Conservation (phyloP, 441 rosid genomes). For the Syzygium syzygioides region DNA sequence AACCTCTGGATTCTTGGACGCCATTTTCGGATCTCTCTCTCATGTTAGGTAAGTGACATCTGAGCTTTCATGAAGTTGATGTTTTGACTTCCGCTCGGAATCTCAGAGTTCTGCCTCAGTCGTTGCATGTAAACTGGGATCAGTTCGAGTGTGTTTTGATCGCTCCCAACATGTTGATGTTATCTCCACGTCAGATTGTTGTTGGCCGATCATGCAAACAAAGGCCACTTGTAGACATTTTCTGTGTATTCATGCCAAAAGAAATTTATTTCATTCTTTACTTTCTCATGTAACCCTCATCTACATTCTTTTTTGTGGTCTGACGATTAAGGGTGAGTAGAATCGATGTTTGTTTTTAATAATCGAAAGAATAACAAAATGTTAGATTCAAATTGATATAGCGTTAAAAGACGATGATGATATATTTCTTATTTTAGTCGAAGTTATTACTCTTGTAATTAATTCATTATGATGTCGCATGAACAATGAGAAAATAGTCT, state of each 20-base stretch:
- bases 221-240: neutral
- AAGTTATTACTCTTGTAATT: neutral
- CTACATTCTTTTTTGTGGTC: neutral
- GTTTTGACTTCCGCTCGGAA: neutral
- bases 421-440: neutral
- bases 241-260: neutral
- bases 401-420: neutral
- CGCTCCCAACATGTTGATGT: neutral
- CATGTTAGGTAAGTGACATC: neutral
- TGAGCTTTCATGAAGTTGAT: neutral
- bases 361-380: neutral
- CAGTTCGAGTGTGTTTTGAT: neutral
- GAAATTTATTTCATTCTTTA: neutral
- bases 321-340: neutral
- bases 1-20: neutral
- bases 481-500: neutral
- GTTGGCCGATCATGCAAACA: neutral
- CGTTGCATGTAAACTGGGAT: neutral
- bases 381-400: neutral
- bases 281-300: neutral
- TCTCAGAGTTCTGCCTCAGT: neutral
- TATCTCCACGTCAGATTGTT: neutral
- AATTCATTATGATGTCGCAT: neutral
- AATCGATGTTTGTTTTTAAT: neutral
- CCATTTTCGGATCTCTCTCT: neutral